Base-by-base conservation (phyloP, 352 stramenopile species). In the Phytophthora hibernalis region DNA sequence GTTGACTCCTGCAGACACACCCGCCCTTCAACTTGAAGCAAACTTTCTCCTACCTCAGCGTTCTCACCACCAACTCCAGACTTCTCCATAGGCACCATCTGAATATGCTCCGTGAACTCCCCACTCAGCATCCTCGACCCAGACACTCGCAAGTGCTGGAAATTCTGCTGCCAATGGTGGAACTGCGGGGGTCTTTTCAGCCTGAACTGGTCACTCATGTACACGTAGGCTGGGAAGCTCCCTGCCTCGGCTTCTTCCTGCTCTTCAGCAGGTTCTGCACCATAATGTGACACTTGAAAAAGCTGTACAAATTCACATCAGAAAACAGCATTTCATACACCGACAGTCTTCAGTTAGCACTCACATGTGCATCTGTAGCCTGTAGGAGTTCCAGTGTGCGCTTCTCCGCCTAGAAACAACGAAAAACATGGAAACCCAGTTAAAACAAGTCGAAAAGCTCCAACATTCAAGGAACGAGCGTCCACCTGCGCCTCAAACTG, bases 201-300 rank as follows among this genome's bases (percentile, higher is more conserved):
- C 8, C 79, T 54, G 37, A 76, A 78, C 18, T 75, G 68, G 59
- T 90, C 81, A 50, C 77, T 90, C 77, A 84, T 78, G 59, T 77
- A 71, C 20, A 85, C 21, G 20, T 86, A 73, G 0, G 71, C 53
- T 31, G 79, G 69, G 6, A 74, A 40, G 7, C 61, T 54, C 11
- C 21, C 28, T 52, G 63, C 56, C 18, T 50, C n/a, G 28, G n/a
- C 26, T 16, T 43, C 54, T 50, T 45, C 28, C 12, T 54, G 8
- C 2, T 54, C 21, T 47, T 33, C n/a, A 63, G 26, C 56, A 63
- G 13, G 12, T 18, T 43, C 21, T 48, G 22, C n/a, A 49, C 33
- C 43, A 5, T 5, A n/a, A 50, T 38, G 24, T 18, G n/a, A 1
- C 3, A 38, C 43, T 50, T 64, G 35, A 42, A 75, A 75, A 51